Conservation (phyloP, 441 rosid species). For the Iberis amara region DNA sequence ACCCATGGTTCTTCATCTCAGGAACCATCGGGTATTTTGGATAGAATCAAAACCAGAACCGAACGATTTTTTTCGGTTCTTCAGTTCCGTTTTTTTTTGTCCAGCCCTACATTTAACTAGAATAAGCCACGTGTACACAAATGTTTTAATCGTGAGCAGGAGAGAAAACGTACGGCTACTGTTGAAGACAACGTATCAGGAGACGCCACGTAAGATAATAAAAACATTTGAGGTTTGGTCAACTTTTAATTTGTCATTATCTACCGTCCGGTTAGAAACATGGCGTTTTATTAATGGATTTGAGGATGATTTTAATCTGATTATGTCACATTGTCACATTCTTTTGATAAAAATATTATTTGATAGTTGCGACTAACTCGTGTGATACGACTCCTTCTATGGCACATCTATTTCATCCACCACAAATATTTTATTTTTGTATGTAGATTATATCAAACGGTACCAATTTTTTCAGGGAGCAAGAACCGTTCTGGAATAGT, state of each 20-base stretch:
- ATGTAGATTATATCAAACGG: background rate
- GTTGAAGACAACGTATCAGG: background rate
- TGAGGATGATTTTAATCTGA: background rate
- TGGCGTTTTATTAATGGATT: constrained; percentile 17
- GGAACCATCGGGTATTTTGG: too few species aligned
- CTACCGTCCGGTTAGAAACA: constrained; percentile 24
- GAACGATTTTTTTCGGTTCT: too few species aligned
- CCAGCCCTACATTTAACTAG: too few species aligned
- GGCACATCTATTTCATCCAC: background rate
- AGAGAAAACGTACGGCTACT: constrained; percentile 25
- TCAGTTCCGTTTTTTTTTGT: too few species aligned
- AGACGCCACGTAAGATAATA: constrained; percentile 11
- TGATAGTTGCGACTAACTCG: constrained; percentile 9
- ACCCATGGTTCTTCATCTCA: too few species aligned
- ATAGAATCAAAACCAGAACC: too few species aligned
- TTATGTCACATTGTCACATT: background rate
- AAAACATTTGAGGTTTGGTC: constrained; percentile 15
- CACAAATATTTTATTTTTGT: background rate
- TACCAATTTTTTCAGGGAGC: too few species aligned
- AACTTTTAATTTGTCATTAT: constrained; percentile 21
- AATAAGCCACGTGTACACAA: constrained; percentile 1
- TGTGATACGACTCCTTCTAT: constrained; percentile 5
- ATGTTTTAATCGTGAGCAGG: background rate
- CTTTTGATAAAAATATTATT: background rate
- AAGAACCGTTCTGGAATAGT: too few species aligned